Conservation (phyloP, 352 stramenopile species). For the Pelagophyceae sp. region DNA sequence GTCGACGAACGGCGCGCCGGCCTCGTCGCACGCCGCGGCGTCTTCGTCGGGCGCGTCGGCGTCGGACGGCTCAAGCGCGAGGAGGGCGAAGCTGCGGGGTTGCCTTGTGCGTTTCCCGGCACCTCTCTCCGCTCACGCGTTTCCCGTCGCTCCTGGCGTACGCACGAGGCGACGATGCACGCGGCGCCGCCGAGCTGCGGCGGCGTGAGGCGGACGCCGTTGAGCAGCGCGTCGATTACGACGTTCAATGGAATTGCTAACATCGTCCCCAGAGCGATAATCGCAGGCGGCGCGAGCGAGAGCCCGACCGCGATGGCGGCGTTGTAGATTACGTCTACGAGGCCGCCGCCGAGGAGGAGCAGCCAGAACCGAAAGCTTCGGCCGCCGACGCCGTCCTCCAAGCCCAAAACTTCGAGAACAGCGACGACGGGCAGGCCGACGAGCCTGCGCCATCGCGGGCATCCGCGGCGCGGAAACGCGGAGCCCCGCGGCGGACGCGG, state of each 20-base stretch:
- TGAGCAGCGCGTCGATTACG: background rate
- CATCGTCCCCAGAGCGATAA: background rate
- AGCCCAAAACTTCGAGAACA: background rate
- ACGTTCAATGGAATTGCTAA: background rate
- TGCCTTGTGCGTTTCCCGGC: too few relatives aligned
- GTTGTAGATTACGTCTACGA: constrained; percentile 19
- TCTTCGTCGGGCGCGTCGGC: too few relatives aligned
- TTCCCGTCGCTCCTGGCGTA: too few relatives aligned
- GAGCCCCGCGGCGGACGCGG: too few relatives aligned
- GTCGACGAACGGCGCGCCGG: too few relatives aligned
- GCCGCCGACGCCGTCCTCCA: background rate
- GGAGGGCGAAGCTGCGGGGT: too few relatives aligned
- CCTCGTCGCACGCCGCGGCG: too few relatives aligned
- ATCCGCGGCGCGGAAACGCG: too few relatives aligned
- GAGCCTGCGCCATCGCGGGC: too few relatives aligned
- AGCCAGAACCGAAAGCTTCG: background rate
- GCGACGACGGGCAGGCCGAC: background rate
- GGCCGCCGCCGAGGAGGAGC: background rate
- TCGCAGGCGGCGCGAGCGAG: background rate
- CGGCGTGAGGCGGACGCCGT: background rate
- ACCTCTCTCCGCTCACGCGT: too few relatives aligned
- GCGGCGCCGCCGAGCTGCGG: background rate
- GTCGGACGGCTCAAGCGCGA: too few relatives aligned
- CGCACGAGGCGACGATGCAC: background rate
- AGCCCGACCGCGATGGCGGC: background rate